A percentile compares a stretch with the other conserved stretches of the same genome.
Conservation (phyloP, 306 rosid genomes). For the Cucurbita argyrosperma region DNA sequence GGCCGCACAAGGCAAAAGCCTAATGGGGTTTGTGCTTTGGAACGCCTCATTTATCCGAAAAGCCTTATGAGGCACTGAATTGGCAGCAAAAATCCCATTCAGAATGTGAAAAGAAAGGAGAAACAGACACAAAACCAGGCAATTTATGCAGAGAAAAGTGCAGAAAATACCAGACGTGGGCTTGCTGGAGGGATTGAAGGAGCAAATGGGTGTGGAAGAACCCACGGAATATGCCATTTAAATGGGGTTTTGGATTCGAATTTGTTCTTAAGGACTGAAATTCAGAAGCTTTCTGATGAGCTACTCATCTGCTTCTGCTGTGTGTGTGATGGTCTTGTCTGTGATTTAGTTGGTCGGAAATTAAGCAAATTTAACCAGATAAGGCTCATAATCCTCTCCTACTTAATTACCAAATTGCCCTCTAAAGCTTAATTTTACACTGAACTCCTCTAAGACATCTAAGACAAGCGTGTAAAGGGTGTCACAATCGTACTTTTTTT, state of each 20-base stretch:
- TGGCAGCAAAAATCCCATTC: slow-evolving; percentile 28
- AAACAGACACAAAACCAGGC: slow-evolving; percentile 5
- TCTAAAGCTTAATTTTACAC: background rate
- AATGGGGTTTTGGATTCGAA: background rate
- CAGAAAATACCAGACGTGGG: slow-evolving; percentile 48
- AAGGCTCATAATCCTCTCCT: slow-evolving; percentile 9
- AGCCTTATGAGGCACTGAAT: slow-evolving; percentile 34
- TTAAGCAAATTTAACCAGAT: slow-evolving; percentile 13
- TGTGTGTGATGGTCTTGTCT: background rate
- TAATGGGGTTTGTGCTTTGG: slow-evolving; percentile 42
- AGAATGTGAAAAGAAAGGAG: background rate
- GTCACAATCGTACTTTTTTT: no score
- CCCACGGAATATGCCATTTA: slow-evolving; percentile 48
- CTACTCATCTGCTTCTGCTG: background rate
- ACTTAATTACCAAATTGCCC: slow-evolving; percentile 21
- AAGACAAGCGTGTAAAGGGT: no score
- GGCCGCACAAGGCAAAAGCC: slow-evolving; percentile 42
- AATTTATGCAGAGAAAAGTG: background rate
- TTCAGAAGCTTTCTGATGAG: background rate
- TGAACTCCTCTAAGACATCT: no score
- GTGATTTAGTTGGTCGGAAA: slow-evolving; percentile 6
- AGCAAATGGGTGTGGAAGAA: slow-evolving; percentile 35
- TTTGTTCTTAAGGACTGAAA: background rate
- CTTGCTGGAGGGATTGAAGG: slow-evolving; percentile 47
- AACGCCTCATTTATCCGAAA: slow-evolving; percentile 33